These are phyloP conservation scores for Senecio squalidus DNA, from an alignment of 140 eudicot species.

Conservation along the genomic window DNA sequence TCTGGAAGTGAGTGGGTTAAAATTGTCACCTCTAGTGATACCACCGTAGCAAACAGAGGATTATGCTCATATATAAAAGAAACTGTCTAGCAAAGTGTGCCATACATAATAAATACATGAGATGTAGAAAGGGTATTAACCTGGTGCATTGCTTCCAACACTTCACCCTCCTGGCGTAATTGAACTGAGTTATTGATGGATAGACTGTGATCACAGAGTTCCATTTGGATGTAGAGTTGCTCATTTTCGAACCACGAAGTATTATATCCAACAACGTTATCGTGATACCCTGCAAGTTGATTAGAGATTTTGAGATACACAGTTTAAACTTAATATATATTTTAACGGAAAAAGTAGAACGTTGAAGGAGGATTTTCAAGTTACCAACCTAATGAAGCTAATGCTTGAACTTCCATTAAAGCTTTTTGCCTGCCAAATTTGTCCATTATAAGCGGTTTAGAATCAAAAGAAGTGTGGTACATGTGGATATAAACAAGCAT, in stretches of 20 bases:
- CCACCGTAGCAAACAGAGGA: no score
- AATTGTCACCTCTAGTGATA: no score
- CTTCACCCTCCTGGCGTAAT: constrained; percentile 39
- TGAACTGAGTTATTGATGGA: constrained; percentile 32
- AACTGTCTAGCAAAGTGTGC: not conserved
- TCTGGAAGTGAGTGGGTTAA: no score
- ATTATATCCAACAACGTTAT: constrained; percentile 72
- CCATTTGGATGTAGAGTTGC: constrained; percentile 85
- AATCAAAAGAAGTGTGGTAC: not conserved
- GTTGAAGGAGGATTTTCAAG: not conserved
- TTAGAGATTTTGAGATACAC: not conserved
- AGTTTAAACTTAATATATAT: not conserved
- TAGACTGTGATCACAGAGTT: constrained; percentile 82
- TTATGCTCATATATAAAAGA: not conserved
- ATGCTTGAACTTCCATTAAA: constrained; percentile 95
- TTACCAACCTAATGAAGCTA: constrained; percentile 83
- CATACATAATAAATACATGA: not conserved
- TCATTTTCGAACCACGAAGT: constrained; percentile 92
- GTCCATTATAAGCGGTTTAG: constrained; percentile 15
- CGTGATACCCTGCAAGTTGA: constrained; percentile 82
- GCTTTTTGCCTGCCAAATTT: constrained; percentile 69
- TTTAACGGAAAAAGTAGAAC: not conserved
- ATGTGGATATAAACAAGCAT: not conserved
- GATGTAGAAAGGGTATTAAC: constrained; percentile 20
- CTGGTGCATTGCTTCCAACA: constrained; percentile 71